Conservation (phyloP, 345 rosid species). For the Citrus medica region DNA sequence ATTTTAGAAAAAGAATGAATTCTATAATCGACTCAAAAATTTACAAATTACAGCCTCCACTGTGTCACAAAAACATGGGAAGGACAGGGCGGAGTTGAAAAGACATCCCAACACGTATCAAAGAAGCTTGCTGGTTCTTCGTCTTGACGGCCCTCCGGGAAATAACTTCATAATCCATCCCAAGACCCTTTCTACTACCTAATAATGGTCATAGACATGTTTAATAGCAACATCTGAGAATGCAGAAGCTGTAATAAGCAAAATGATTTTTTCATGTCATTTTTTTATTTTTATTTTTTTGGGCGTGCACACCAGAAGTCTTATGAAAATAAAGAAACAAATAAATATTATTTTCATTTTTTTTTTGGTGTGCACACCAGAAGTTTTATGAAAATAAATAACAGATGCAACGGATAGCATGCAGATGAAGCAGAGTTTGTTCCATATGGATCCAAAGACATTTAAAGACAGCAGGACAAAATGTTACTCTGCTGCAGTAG, state of each 20-base stretch:
- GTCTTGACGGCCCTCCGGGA: slow-evolving; percentile 87
- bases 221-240: neutral
- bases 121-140: slow-evolving; percentile 86
- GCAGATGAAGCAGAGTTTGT: neutral
- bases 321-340: neutral
- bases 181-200: slow-evolving; percentile 98
- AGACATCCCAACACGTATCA: slow-evolving; percentile 26
- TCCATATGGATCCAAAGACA: neutral
- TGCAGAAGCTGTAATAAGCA: neutral
- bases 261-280: neutral
- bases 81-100: slow-evolving; percentile 2
- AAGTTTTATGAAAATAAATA: neutral
- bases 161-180: slow-evolving; percentile 99
- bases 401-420: neutral
- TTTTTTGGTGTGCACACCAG: no score
- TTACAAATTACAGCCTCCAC: slow-evolving; percentile 37
- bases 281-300: no score
- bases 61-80: slow-evolving; percentile 17
- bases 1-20: slow-evolving; percentile 37
- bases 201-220: neutral
- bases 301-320: neutral
- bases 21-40: slow-evolving; percentile 31
- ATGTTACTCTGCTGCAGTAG: neutral
- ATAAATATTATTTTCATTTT: no score
- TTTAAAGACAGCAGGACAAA: neutral